A percentile compares a stretch with the other conserved stretches of the same genome.
These are phyloP conservation scores for Giardia muris DNA, from an alignment of 208 protist species.

Conservation along the genomic window DNA sequence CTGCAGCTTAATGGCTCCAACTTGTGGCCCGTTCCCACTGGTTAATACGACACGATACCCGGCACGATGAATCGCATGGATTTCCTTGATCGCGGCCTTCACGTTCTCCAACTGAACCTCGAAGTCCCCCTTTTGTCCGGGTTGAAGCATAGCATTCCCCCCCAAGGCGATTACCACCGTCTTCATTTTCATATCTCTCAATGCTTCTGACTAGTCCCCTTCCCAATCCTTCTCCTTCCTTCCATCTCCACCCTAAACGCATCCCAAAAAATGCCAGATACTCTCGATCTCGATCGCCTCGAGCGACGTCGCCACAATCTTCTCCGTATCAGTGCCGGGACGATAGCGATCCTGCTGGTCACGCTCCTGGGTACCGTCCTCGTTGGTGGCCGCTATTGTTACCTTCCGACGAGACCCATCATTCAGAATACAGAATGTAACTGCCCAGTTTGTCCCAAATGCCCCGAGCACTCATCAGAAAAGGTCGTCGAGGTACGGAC, in stretches of 20 bases:
- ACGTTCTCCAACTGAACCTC: background rate
- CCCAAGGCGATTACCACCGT: conserved; percentile 28
- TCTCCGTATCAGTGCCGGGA: background rate
- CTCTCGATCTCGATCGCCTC: background rate
- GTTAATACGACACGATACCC: conserved; percentile 28
- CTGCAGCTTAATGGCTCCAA: conserved; percentile 33
- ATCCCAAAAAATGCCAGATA: background rate
- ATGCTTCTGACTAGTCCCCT: too few species aligned
- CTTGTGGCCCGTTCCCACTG: conserved; percentile 37
- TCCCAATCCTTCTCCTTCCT: background rate
- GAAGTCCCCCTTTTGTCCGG: background rate
- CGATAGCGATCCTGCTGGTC: background rate
- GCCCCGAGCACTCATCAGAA: background rate
- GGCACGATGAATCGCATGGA: background rate
- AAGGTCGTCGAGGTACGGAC: background rate
- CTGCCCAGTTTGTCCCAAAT: background rate
- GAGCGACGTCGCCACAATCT: background rate
- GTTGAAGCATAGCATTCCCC: conserved; percentile 32
- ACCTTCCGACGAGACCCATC: background rate
- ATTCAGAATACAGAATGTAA: background rate
- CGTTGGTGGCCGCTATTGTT: background rate
- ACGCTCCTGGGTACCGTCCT: background rate
- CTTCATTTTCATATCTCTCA: too few species aligned
- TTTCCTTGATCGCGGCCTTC: background rate
- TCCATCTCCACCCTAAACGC: background rate